Evolutionary conservation across 192 early-diverging fungal species (phyloP), one percentile per base, ranked within the genome.

Genomic region (Coemansia asiatica): DNA sequence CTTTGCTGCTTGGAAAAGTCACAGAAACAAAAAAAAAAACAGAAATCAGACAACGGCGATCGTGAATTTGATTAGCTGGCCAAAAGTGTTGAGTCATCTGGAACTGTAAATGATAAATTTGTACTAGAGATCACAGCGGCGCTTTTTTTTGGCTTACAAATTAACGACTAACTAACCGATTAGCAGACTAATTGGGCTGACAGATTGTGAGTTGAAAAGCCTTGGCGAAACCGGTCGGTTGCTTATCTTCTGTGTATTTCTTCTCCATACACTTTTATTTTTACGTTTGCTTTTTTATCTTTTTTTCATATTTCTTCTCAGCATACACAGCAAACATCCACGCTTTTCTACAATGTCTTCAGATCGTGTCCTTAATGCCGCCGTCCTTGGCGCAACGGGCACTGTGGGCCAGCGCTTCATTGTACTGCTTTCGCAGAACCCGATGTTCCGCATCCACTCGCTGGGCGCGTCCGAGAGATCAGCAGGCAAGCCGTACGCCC

Each of bases 351-450:
- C 50, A 60, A 67, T 49, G 58, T 74, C 76, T n/a, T 47, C 60
- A 31, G 78, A 76, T 25, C 72, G 79, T 26, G 57, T 76, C 21
- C 74, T 81, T 47, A 72, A 90, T 63, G 94, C 92, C 36, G 96
- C 92, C 64, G 89, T 98, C 63, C 90, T 98, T 53, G 96, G 96
- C 63, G 95, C 95, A 29, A 98, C 96, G 0, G 96, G 96, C 72
- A 98, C 94, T 22, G 96, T 98, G 47, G 97, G 97, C 31, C 97
- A 98, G 76, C 90, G 97, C 26, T 98, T 98, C 67, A 95, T 97
- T 58, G 84, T 91, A 63, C 84, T 98, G 49, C 87, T 98, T 54
- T 87, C 89, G 6, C 73, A 85, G 56, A 93, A 98, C 83, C 94
- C 95, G 56, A 76, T 84, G 64, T 95, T 98, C 78, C 74, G 82